These are phyloP conservation scores for Gossypium trilobum DNA, from an alignment of 441 rosid species.

Conservation along the genomic window DNA sequence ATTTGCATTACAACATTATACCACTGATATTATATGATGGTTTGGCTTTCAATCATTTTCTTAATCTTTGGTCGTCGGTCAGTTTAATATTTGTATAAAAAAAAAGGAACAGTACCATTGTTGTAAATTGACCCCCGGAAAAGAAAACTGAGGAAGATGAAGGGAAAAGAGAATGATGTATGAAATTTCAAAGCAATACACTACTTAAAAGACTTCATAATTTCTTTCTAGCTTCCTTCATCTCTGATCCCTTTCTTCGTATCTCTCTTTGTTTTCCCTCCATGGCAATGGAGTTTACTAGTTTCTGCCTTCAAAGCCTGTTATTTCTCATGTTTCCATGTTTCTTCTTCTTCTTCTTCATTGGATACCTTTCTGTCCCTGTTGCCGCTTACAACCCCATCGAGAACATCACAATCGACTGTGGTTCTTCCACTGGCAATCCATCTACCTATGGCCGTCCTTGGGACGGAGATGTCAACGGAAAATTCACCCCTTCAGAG, in stretches of 20 bases:
- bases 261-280: neutral
- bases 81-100: neutral
- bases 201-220: neutral
- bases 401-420: neutral
- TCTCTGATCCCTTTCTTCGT: neutral
- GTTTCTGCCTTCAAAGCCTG: neutral
- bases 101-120: neutral
- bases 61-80: neutral
- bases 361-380: neutral
- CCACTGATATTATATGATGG: neutral
- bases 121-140: neutral
- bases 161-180: neutral
- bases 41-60: neutral
- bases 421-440: neutral
- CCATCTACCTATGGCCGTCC: neutral
- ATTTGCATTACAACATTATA: neutral
- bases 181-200: neutral
- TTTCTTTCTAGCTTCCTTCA: neutral
- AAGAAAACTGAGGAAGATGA: neutral
- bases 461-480: conserved; percentile 1
- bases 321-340: neutral
- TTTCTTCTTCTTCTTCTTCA: neutral
- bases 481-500: neutral
- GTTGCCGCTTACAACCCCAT: neutral
- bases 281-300: neutral